Evolutionary conservation across 2,329 filamentous ascomycete genomes (phyloP), one percentile per base, ranked within the genome.

Genomic region (Calonectria hawksworthii): DNA sequence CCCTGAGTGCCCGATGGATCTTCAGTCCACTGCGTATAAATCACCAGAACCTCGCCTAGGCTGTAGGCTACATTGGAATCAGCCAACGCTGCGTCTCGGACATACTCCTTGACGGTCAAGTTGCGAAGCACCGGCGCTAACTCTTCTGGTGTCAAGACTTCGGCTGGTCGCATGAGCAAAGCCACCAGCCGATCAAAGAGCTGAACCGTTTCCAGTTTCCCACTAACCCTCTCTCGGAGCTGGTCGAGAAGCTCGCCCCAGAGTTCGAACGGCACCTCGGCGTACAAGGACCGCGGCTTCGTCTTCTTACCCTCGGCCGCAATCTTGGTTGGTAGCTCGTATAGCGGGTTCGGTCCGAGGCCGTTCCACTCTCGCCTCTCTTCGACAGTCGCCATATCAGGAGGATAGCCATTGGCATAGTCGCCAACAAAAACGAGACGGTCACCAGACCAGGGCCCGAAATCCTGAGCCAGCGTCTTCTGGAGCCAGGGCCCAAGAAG

Each of bases 71-170:
- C 59, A 2, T 66, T 21, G 11, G 23, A 74, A 1, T 54, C 18
- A 18, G 70, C 70, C 10, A 70, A 26, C 16, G 41, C 38, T 16
- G 66, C 36, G 21, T 66, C 61, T 18, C 64, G 44, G 36, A 77
- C 30, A 30, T 50, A 76, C 26, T 77, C 30, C 11, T 76, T 68
- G 18, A 59, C 70, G 16, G 23, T 47, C 18, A 77, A n/a, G 68
- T 77, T 77, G 5, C 74, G 75, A 23, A 77, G 74, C 4, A 77
- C 68, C 1, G 68, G 56, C 2, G 16, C n/a, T 11, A 16, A 44
- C 14, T 44, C 32, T 1, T 10, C 21, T 1, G 7, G 7, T 1
- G n/a, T 36, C 23, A 44, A 16, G 3, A 23, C 8, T 10, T 50
- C 9, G 10, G 66, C 63, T 1, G 21, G 50, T 16, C 44, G 32